phyloP scores from a whole-genome alignment of 306 rosid species.

The Acacia acuminata region DNA sequence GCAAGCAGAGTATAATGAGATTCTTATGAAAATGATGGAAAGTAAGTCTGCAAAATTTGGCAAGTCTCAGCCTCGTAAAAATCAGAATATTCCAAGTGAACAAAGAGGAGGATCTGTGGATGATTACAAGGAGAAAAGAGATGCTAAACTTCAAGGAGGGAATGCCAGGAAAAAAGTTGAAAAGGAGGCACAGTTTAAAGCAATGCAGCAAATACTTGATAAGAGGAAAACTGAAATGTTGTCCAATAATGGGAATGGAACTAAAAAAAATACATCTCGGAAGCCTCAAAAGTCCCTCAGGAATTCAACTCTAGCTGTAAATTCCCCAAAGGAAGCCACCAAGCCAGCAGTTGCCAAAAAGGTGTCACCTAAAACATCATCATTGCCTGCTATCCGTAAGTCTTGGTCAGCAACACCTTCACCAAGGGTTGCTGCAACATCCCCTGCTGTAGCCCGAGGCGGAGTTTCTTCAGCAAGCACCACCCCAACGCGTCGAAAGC shows the following conservation, averaged over 20 bases:
- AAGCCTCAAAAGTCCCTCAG: constrained; percentile 59
- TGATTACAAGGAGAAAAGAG: constrained; percentile 83
- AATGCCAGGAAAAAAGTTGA: constrained; percentile 59
- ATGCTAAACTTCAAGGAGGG: constrained; percentile 72
- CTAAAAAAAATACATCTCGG: constrained; percentile 42
- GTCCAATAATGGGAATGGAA: constrained; percentile 51
- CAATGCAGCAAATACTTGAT: constrained; percentile 65
- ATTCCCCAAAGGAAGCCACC: constrained; percentile 55
- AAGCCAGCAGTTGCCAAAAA: constrained; percentile 57
- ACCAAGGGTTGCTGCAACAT: constrained; percentile 53
- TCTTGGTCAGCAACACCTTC: constrained; percentile 89
- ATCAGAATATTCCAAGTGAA: constrained; percentile 53
- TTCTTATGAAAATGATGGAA: constrained; percentile 81
- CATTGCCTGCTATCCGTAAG: constrained; percentile 78
- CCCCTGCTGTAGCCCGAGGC: constrained; percentile 60
- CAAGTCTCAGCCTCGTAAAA: constrained; percentile 68
- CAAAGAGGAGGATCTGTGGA: constrained; percentile 80
- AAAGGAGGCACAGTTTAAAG: constrained; percentile 68
- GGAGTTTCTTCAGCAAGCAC: constrained; percentile 55
- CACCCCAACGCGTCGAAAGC: constrained; percentile 62
- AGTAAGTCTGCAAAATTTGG: constrained; percentile 54
- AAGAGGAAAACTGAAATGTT: constrained; percentile 75
- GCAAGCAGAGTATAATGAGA: constrained; percentile 87
- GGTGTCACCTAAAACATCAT: constrained; percentile 53
- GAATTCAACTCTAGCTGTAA: constrained; percentile 54